Base-by-base conservation (phyloP, 2,329 filamentous ascomycete genomes). In the Drechslerella dactyloides region DNA sequence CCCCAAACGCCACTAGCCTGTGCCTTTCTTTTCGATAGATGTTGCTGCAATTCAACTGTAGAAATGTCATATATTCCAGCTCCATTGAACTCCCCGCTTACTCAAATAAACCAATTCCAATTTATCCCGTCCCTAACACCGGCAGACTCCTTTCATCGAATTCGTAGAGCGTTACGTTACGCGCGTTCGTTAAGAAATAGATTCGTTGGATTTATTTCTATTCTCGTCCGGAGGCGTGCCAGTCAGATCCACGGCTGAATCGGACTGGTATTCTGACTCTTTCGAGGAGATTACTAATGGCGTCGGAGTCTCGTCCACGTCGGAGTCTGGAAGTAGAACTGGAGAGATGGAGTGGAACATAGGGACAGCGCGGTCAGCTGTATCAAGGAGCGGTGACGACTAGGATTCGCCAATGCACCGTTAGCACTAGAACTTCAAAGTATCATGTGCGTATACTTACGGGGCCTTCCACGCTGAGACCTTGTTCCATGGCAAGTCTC, bases 401-500 rank as follows among this genome's bases (percentile, higher is more conserved):
- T 72, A 19, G 4, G 11, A 8, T 50, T 59, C 40, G 8, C 24
- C n/a, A 19, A 23, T 5, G 42, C 13, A 35, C 60, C 37, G 60
- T 50, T 33, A 53, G 6, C 11, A 30, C 5, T 10, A 11, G 24
- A 24, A 30, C 6, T 24, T 6, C 5, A 6, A 52, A 2, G 17
- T 53, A 23, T 30, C n/a, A 15, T 5, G 17, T 7, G 37, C 11
- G 15, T 2, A 3, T 17, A 48, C 68, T 51, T 72, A 72, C 68
- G 2, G 68, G 68, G 51, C 68, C 68, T 46, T 72, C 68, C 6
- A 24, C 40, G 30, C 73, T 75, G 17, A 88, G 77, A 0, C 86
- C 86, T 27, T 84, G 82, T 66, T 82, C 82, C 10, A 82, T 75
- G 8, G 87, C 86, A 19, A 88, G 77, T 50, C 82, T 80, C 35